Percentiles rank a stretch among this genome's conserved stretches.
Evolutionary conservation across 140 eudicot genomes (phyloP).

Genomic region (Cichorium intybus): DNA sequence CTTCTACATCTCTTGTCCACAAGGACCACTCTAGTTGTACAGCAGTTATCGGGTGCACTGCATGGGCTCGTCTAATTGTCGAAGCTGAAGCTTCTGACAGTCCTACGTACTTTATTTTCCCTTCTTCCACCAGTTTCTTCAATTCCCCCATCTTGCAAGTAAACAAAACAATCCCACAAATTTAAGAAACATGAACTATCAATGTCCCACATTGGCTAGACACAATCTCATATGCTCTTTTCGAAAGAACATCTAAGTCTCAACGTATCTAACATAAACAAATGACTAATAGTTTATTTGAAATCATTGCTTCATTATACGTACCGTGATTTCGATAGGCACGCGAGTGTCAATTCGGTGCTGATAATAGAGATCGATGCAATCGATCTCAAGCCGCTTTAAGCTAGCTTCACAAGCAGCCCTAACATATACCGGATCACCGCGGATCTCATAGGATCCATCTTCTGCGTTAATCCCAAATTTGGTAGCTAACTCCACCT

Average conservation of each 20-base stretch:
- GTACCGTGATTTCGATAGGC: not conserved
- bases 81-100: conserved; percentile 46
- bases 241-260: not conserved
- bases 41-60: conserved; percentile 50
- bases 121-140: conserved; percentile 42
- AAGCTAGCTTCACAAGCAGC: not conserved
- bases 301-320: not conserved
- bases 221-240: not conserved
- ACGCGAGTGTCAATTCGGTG: not conserved
- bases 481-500: not conserved
- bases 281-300: not conserved
- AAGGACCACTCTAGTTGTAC: conserved; percentile 60
- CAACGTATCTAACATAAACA: not conserved
- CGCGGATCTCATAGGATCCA: not conserved
- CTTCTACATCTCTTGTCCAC: conserved; percentile 57
- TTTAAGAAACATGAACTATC: not conserved
- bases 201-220: not conserved
- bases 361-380: not conserved
- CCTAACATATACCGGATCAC: not conserved
- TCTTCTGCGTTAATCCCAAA: not conserved
- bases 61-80: conserved; percentile 59
- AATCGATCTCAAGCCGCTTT: not conserved
- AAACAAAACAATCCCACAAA: not conserved
- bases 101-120: conserved; percentile 47
- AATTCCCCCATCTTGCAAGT: not conserved